Base-by-base conservation (phyloP, 2,329 filamentous ascomycete genomes). In the Epichloe baconii region DNA sequence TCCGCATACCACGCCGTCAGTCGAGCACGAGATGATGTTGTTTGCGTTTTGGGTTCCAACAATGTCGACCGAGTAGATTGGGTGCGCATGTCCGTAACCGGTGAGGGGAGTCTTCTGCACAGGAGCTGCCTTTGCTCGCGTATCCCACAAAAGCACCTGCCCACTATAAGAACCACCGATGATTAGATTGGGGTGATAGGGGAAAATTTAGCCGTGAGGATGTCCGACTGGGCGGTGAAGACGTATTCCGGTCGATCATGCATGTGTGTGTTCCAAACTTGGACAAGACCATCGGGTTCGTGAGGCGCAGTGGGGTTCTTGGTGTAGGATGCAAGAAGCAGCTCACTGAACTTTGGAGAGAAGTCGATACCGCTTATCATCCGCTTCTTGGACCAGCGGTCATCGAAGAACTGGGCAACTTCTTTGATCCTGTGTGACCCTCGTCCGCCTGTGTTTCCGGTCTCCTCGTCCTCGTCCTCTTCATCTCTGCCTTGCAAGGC, bases 1-100 rank as follows among this genome's bases (percentile, higher is more conserved):
- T 46, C 90, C 88, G 67, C 93, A 98, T 42, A 97, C 88, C 10
- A 95, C 88, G 50, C 93, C 93, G 63, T 98, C 93, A 0, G 93
- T 98, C 1, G 89, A 96, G 65, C 88, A 91, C 36, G 90, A 96
- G 60, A 98, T 86, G 64, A 98, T 95, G 67, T 97, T 98, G 72
- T 96, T 95, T 53, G 93, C 93, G 66, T 98, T 98, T 64, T 97
- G 93, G 0, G 94, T 98, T 56, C 93, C 93, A 47, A 98, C 88
- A 51, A 98, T 94, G 55, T 93, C 87, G 52, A 98, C 82, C 40
- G 86, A 89, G 72, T 98, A 98, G 56, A 98, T 86, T 0, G 93
- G 93, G 63, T 98, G 93, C 7, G 93, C 95, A 66, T 98, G 93
- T 14, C 93, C 90, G 14, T 88, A 90, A 47, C 93, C 91, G 5